These are phyloP conservation scores for Gleditsia sinensis DNA, from an alignment of 306 rosid genomes.

Conservation along the genomic window DNA sequence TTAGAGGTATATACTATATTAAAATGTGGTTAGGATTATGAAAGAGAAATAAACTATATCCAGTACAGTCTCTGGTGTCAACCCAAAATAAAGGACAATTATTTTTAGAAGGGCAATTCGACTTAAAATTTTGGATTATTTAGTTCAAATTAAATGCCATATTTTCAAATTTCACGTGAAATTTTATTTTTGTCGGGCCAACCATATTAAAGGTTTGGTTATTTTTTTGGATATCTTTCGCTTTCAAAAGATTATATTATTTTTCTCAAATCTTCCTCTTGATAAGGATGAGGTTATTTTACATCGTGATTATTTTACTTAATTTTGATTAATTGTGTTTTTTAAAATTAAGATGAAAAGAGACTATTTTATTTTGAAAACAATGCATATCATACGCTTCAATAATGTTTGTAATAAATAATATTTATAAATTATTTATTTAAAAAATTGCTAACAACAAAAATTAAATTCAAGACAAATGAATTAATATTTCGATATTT, in stretches of 20 bases:
- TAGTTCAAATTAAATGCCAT: no score
- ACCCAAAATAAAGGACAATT: neutral
- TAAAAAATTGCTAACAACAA: no score
- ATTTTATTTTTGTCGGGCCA: conserved; percentile 21
- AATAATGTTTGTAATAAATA: no score
- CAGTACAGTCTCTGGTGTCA: neutral
- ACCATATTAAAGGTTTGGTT: neutral
- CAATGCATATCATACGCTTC: no score
- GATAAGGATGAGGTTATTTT: neutral
- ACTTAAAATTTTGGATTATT: neutral
- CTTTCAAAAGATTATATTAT: neutral
- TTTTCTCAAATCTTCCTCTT: neutral
- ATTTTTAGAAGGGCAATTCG: neutral
- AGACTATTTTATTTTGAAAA: no score
- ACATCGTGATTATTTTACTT: neutral
- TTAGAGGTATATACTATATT: neutral
- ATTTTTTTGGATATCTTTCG: conserved; percentile 1
- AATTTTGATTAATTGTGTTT: no score
- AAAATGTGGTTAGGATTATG: neutral
- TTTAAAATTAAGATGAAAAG: no score
- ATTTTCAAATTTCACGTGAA: neutral
- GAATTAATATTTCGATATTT: no score
- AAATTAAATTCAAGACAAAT: no score
- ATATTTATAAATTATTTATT: no score
- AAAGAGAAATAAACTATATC: neutral